Base-by-base conservation (phyloP, 306 rosid species). In the Pyrus bretschneideri region DNA sequence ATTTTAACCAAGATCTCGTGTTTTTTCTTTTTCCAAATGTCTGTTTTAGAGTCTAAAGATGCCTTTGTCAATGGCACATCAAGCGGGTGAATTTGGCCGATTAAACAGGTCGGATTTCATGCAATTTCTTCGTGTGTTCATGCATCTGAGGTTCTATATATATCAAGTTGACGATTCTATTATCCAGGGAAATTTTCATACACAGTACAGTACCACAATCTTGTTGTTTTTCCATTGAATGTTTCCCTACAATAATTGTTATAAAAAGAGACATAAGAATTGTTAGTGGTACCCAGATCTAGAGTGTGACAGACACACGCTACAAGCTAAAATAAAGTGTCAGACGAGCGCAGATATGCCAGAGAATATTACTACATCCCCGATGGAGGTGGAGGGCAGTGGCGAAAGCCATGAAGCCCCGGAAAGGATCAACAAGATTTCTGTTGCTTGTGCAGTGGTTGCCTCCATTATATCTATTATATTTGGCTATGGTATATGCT, bases 401-500 rank as follows among this genome's bases (percentile, higher is more conserved):
- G 54, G 77, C 10, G 79, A 27, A 58, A 73, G 38, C 67, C 4
- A 33, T 66, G 62, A 22, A 64, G 27, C 38, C 21, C 25, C 69
- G 4, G 46, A 49, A 22, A 83, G 58, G 73, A 44, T 90, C 66
- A 91, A 91, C 81, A 89, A 70, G 51, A 70, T 81, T 83, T 89
- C 98, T 13, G 85, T 83, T 31, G 81, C 80, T 25, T 91, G 95
- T 67, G 86, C 89, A 3, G 22, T 83, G 5, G 81, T 86, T 69
- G 91, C 86, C 71, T 79, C 93, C n/a, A 55, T 89, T 58, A 79
- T 89, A 65, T 88, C 97, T 35, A 76, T 80, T 42, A 84, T 87
- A 45, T 89, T 86, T 76, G 91, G 91, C 18, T 87, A 87, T 42
- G 91, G 91, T 84, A 59, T 27, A 59, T 27, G 49, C 70, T 38